Percentiles rank a stretch among this genome's conserved stretches.
These are phyloP conservation scores for Triglochin maritima DNA, from an alignment of 106 monocot genomes.

Conservation along the genomic window DNA sequence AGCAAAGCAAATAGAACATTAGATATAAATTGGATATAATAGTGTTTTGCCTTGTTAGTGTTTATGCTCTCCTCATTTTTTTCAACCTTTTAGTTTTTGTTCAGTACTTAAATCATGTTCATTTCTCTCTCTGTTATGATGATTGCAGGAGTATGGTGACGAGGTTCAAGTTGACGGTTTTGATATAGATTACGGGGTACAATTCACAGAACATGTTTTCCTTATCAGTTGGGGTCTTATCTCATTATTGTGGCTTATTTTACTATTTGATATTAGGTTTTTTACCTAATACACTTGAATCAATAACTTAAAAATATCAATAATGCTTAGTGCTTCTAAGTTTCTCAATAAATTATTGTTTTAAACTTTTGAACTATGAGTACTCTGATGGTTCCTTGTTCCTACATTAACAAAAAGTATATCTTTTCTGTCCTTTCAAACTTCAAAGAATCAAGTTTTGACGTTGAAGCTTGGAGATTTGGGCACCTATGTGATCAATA, in stretches of 20 bases:
- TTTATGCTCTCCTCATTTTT: too few relatives aligned
- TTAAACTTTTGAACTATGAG: neutral
- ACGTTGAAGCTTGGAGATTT: conserved; percentile 72
- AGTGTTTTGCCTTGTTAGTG: too few relatives aligned
- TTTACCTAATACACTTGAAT: too few relatives aligned
- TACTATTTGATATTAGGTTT: neutral
- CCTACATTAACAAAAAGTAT: neutral
- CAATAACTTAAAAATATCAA: too few relatives aligned
- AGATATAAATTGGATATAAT: too few relatives aligned
- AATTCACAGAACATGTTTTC: neutral
- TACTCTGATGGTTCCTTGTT: neutral
- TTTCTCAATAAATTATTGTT: neutral
- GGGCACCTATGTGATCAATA: conserved; percentile 95
- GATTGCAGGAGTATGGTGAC: conserved; percentile 82
- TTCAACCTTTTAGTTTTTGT: too few relatives aligned
- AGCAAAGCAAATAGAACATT: too few relatives aligned
- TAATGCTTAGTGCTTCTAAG: neutral
- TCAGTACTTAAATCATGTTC: too few relatives aligned
- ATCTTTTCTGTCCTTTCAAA: conserved; percentile 2
- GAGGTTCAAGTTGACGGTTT: conserved; percentile 78
- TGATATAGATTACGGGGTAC: conserved; percentile 98
- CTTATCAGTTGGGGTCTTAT: neutral
- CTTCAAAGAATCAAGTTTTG: conserved; percentile 78
- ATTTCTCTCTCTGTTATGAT: too few relatives aligned
- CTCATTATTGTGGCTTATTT: neutral